Conservation (phyloP, 2,329 filamentous ascomycete genomes). For the Coniochaeta hoffmannii region DNA sequence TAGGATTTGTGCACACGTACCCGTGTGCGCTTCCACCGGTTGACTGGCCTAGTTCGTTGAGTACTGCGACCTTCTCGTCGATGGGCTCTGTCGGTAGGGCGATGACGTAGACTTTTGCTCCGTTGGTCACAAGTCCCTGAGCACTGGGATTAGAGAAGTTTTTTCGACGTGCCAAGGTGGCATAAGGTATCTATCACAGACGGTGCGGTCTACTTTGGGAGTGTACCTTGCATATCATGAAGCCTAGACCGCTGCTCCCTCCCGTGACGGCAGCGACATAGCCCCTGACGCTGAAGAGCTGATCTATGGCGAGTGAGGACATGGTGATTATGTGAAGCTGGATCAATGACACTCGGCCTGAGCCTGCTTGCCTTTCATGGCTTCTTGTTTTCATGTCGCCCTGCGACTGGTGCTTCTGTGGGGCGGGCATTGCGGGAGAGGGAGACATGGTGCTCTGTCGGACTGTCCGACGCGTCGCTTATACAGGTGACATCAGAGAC, state of each 20-base stretch:
- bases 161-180: background rate
- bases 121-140: slow-evolving; percentile 35
- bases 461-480: background rate
- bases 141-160: background rate
- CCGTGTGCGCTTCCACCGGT: slow-evolving; percentile 29
- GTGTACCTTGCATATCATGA: slow-evolving; percentile 37
- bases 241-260: slow-evolving; percentile 34
- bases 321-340: background rate
- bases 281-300: slow-evolving; percentile 20
- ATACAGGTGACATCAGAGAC: no score
- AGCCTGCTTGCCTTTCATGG: no score
- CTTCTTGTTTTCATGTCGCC: no score
- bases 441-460: background rate
- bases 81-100: slow-evolving; percentile 33
- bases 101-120: slow-evolving; percentile 37
- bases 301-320: slow-evolving; percentile 10
- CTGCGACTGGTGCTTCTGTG: no score
- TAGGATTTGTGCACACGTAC: slow-evolving; percentile 17
- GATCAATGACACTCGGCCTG: background rate
- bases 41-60: slow-evolving; percentile 28
- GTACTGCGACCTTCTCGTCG: slow-evolving; percentile 24
- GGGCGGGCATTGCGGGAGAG: no score
- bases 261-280: slow-evolving; percentile 27
- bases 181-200: slow-evolving; percentile 3
- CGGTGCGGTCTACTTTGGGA: background rate